Conservation (phyloP, 441 rosid species). For the Manihot esculenta region DNA sequence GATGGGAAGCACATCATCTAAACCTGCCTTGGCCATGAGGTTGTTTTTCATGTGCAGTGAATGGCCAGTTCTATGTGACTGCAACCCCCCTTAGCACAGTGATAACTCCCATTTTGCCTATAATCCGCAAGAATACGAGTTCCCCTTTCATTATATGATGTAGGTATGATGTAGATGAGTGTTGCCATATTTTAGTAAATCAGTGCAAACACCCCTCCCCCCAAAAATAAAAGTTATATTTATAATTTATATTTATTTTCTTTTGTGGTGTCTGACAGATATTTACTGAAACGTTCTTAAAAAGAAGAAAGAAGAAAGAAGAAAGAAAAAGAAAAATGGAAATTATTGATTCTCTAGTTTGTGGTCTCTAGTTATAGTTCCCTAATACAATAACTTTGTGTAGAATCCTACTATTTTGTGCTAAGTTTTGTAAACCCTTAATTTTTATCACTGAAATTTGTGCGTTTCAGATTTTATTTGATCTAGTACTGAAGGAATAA, state of each 20-base stretch:
- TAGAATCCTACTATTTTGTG: too few species aligned
- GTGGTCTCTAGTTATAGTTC: too few species aligned
- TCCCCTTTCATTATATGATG: background rate
- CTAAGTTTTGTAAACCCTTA: too few species aligned
- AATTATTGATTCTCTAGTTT: background rate
- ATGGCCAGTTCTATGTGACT: background rate
- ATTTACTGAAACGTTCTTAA: background rate
- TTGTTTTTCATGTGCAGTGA: background rate
- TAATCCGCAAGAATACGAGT: background rate
- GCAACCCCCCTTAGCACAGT: background rate
- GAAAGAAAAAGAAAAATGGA: too few species aligned
- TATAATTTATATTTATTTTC: background rate
- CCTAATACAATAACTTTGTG: background rate
- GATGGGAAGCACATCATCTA: background rate
- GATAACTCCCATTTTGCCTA: background rate
- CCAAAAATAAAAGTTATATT: too few species aligned
- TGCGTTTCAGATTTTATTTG: too few species aligned
- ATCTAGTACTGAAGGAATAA: too few species aligned
- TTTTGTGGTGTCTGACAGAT: background rate
- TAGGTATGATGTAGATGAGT: background rate
- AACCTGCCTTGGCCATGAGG: background rate
- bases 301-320: background rate
- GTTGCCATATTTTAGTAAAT: background rate
- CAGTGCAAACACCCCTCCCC: too few species aligned
- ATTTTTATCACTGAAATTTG: too few species aligned